Evolutionary conservation across 106 monocot genomes (phyloP), one percentile per base, ranked within the genome.

Genomic region (Hemerocallis citrina): DNA sequence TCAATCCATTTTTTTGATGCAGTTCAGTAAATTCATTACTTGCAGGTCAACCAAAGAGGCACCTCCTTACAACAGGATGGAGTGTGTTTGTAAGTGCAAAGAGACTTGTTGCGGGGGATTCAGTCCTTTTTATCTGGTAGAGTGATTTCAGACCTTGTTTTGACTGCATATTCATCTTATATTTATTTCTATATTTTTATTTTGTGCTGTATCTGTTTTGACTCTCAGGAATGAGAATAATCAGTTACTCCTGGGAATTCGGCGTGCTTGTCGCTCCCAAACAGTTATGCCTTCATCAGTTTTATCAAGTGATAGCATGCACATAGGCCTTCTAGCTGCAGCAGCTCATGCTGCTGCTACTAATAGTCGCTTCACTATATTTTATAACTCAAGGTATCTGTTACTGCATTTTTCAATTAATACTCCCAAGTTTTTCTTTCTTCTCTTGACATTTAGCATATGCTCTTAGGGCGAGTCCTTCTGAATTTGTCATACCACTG

Each of bases 1-100:
- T n/a, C n/a, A n/a, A n/a, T n/a, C n/a, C n/a, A n/a, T n/a, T n/a
- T n/a, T n/a, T n/a, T n/a, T n/a, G n/a, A n/a, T n/a, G 13, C 11
- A 52, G 20, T 47, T 47, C 47, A 52, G 52, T 52, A 29, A 52
- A 52, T 52, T 52, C 4, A 32, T 54, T 15, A 31, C 32, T 3
- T 74, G 65, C 76, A 93, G 93, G 93, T 67, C 93, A 93, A 61
- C 93, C 93, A 46, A 93, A 93, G 61, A 82, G 93, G 54, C 93
- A 93, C 67, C 85, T 93, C 48, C 82, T 93, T 7, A 93, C 93
- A 17, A 93, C 93, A 8, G 93, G 93, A 57, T 93, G 93, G 93
- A 93, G 93, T 48, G 79, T 89, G 24, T 93, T 93, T 73, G 93
- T 93, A 28, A 93, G 82, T 64, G 89, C 89, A 63, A 93, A 93